Percentiles rank a stretch among this genome's conserved stretches.
These are phyloP conservation scores for Oryza officinalis DNA, from an alignment of 176 grass and related monocot genomes.

Conservation along the genomic window DNA sequence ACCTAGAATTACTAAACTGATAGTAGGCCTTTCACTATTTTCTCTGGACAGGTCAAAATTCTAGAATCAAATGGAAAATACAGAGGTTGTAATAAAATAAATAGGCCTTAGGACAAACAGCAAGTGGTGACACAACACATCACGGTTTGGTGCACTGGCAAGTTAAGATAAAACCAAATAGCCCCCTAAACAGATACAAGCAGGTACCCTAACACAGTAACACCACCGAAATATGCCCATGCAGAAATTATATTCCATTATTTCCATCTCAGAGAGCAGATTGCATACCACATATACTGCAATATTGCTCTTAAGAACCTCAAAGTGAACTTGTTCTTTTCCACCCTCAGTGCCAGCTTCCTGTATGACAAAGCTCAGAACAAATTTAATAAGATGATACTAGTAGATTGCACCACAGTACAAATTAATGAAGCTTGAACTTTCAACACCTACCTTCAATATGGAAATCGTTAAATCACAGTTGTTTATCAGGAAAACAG, in stretches of 20 bases:
- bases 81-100: background rate
- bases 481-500: conserved; percentile 96
- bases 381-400: conserved; percentile 16
- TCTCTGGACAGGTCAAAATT: background rate
- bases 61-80: background rate
- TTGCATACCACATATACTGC: conserved; percentile 91
- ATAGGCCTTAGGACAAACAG: background rate
- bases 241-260: no score
- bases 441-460: conserved; percentile 63
- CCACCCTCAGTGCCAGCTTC: conserved; percentile 90
- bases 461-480: conserved; percentile 93
- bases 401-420: conserved; percentile 10
- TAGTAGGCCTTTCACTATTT: background rate
- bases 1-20: background rate
- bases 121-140: no score
- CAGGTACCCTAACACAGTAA: background rate
- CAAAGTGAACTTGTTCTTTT: conserved; percentile 87
- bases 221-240: background rate
- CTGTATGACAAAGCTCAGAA: conserved; percentile 44
- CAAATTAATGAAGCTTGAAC: background rate
- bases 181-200: no score
- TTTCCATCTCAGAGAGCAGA: conserved; percentile 7
- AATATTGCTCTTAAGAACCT: conserved; percentile 96
- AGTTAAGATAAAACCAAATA: no score
- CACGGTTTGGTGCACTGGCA: no score